These are phyloP conservation scores for Coemansia sp. DNA, from an alignment of 192 early-diverging fungal genomes.

Conservation along the genomic window DNA sequence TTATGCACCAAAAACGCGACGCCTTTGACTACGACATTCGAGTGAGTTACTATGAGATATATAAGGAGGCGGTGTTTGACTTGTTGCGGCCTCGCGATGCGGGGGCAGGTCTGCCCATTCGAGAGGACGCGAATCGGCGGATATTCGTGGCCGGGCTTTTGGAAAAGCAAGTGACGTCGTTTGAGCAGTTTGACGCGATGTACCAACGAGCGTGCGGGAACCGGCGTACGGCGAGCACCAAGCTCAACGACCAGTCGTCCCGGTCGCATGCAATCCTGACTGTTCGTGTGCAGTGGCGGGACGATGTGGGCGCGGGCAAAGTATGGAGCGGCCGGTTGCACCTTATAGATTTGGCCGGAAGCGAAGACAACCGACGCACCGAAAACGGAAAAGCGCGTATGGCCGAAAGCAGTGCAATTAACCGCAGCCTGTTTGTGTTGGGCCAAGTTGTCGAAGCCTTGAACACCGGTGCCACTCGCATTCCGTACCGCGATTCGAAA, in stretches of 20 bases:
- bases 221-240: constrained; percentile 63
- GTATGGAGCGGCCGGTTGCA: constrained; percentile 56
- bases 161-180: constrained; percentile 53
- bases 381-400: constrained; percentile 61
- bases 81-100: constrained; percentile 49
- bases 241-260: constrained; percentile 63
- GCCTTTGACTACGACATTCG: constrained; percentile 46
- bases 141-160: constrained; percentile 62
- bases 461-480: constrained; percentile 54
- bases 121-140: constrained; percentile 56
- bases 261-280: constrained; percentile 67
- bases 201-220: constrained; percentile 56
- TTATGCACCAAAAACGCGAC: constrained; percentile 51
- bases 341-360: constrained; percentile 67
- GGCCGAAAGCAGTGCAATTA: constrained; percentile 67
- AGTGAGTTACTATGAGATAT: constrained; percentile 68
- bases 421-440: constrained; percentile 64
- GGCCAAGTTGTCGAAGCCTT: constrained; percentile 69
- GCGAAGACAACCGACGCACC: constrained; percentile 65
- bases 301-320: constrained; percentile 30
- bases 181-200: constrained; percentile 53
- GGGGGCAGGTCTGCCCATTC: constrained; percentile 51
- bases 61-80: constrained; percentile 67
- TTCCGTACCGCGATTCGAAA: constrained; percentile 68
- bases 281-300: constrained; percentile 50